phyloP scores from a whole-genome alignment of 139 green algal species.

The Raphidocelis subcapitata region DNA sequence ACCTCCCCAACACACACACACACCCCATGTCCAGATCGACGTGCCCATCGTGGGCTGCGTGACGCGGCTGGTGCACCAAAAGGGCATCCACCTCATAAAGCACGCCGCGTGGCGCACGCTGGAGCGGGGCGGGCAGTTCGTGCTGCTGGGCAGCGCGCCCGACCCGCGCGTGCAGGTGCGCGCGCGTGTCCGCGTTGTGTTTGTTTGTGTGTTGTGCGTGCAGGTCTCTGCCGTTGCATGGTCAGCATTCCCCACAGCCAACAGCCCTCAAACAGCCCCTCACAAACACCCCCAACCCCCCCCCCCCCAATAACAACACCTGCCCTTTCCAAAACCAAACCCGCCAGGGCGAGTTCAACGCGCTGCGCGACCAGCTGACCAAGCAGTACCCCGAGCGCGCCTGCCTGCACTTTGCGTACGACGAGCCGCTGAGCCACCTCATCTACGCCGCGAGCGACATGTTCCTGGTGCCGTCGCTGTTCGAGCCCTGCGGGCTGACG shows the following conservation, averaged over 20 bases:
- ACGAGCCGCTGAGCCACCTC: constrained; percentile 93
- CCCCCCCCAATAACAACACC: not conserved
- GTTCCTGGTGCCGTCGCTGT: constrained; percentile 96
- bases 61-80: constrained; percentile 87
- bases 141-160: constrained; percentile 94
- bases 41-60: constrained; percentile 78
- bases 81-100: constrained; percentile 99
- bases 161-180: constrained; percentile 67
- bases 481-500: constrained; percentile 89
- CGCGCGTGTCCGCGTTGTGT: not conserved
- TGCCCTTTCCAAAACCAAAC: not conserved
- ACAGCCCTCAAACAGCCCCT: not conserved
- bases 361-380: constrained; percentile 62
- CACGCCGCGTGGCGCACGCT: constrained; percentile 85
- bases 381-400: constrained; percentile 76
- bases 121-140: constrained; percentile 92
- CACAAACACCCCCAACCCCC: not conserved
- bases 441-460: constrained; percentile 92
- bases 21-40: constrained; percentile 54
- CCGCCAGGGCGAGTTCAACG: constrained; percentile 83
- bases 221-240: not conserved
- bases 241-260: no score
- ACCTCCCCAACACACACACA: no score
- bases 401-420: constrained; percentile 82
- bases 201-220: not conserved